These are phyloP conservation scores for Emmonsia crescens DNA, from an alignment of 2,329 filamentous ascomycete genomes.

Conservation along the genomic window DNA sequence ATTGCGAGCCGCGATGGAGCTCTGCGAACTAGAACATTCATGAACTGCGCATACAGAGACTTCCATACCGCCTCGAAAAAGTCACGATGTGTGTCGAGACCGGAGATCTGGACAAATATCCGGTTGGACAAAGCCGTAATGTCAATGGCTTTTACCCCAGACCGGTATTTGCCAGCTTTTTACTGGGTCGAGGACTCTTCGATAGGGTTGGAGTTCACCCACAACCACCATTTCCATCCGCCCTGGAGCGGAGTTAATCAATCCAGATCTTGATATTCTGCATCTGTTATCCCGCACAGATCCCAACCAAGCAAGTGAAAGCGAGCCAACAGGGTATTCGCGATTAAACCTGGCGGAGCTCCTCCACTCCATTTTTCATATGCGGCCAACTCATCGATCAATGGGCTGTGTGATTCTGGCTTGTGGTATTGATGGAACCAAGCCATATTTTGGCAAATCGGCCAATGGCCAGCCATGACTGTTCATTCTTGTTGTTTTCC, in stretches of 20 bases:
- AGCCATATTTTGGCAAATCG: not conserved
- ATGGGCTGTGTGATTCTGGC: not conserved
- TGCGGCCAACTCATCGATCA: not conserved
- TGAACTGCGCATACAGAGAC: not conserved
- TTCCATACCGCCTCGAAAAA: not conserved
- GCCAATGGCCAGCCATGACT: not conserved
- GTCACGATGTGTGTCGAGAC: not conserved
- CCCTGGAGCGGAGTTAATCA: not conserved
- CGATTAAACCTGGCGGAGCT: not conserved
- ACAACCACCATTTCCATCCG: not conserved
- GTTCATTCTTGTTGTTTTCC: not conserved
- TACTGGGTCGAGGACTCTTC: not conserved
- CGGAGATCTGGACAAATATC: not conserved
- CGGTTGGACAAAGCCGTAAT: not conserved
- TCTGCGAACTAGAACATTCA: not conserved
- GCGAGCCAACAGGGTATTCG: not conserved
- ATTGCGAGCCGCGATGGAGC: not conserved
- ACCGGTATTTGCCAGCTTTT: not conserved
- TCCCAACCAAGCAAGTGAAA: not conserved
- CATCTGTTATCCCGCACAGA: not conserved
- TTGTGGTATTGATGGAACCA: not conserved
- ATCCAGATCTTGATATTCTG: not conserved
- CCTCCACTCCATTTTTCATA: not conserved
- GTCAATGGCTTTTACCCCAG: not conserved
- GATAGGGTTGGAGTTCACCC: not conserved